Evolutionary conservation across 1,139 yeast genomes (phyloP), one percentile per base, ranked within the genome.

Genomic region (Zygoascus sp.): DNA sequence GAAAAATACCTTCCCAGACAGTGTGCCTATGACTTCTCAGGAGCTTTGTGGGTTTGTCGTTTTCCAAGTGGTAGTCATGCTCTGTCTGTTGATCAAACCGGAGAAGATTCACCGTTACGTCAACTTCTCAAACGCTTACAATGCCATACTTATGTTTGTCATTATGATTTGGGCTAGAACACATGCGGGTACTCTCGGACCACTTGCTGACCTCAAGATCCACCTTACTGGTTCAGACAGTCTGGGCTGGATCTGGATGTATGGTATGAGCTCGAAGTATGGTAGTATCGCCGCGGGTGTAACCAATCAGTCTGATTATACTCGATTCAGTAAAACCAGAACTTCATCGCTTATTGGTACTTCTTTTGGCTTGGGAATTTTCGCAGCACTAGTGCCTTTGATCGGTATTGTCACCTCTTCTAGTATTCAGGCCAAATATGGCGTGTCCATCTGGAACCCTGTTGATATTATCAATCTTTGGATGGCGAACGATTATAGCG

Each of bases 251-350:
- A 53, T 51, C n/a, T 55, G 59, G 58, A 44, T 58, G 25, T 49
- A 50, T 34, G 59, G 58, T 23, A 53, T 58, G 20, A 53, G 53
- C 23, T 48, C 50, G 5, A 42, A 53, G 52, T 46, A 50, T 41
- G 60, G 60, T 21, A 42, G 53, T 1, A 32, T 50, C 19, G 44
- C 57, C 2, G 50, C 50, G 2, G 48, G 52, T 10, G 39, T 69
- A 22, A 65, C 75, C 19, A 73, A 74, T 54, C 73, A 70, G 50
- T 58, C 72, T 32, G 78, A 74, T 54, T 74, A 62, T 52, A 62
- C 76, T 3, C 60, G 78, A 50, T 74, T 72, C 56, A 21, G 50
- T 51, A 28, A 53, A 22, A 50, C 42, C 53, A 58, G 32, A 52
- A 58, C 50, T 17, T 47, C 47, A 65, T 68, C 49, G 46, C 60